Evolutionary conservation across 2,329 filamentous ascomycete genomes (phyloP), one percentile per base, ranked within the genome.

Genomic region (Talaromyces sp.): DNA sequence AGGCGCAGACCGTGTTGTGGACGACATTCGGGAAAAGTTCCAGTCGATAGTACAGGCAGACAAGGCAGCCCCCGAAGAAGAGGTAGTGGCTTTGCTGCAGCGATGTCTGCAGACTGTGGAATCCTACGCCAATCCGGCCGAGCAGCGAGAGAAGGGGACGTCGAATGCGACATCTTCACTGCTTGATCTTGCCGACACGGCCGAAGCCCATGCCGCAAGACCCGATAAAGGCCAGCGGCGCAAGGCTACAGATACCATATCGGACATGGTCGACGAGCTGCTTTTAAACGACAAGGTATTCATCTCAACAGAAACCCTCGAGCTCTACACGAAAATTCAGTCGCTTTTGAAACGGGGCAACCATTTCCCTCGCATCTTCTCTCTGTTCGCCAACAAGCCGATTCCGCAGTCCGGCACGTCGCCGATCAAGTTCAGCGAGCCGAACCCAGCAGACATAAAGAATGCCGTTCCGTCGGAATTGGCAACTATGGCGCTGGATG

Each of bases 311-410:
- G 79, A 83, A 33, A 80, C 94, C 36, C 85, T 98, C 44, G 81
- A 84, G 61, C 75, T 85, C 67, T 98, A 97, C 75, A 87, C 96
- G 64, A 82, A 85, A 42, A 86, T 91, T 52, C 92, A 96, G 73
- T 82, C 87, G 31, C 82, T 87, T 10, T 84, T 98, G 51, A 85
- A 87, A 64, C 87, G 84, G 61, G 88, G 92, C 2, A 86, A 91
- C 66, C 87, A 90, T 52, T 85, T 98, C 65, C 92, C 94, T 6
- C 85, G 88, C 63, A 86, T 92, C 50, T 89, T 99, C 70, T 80
- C 87, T 61, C 82, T 97, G 59, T 98, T 94, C 73, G 91, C 91
- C 56, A 85, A 86, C 68, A 99, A 98, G 76, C 89, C 91, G 9
- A 80, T 87, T 65, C 90, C 92, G 2, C 77, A 83, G 57, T 80